Evolutionary conservation across 108 stramenopile species (phyloP), one percentile per base, ranked within the genome.

Genomic region (Pelagomonas calceolata): DNA sequence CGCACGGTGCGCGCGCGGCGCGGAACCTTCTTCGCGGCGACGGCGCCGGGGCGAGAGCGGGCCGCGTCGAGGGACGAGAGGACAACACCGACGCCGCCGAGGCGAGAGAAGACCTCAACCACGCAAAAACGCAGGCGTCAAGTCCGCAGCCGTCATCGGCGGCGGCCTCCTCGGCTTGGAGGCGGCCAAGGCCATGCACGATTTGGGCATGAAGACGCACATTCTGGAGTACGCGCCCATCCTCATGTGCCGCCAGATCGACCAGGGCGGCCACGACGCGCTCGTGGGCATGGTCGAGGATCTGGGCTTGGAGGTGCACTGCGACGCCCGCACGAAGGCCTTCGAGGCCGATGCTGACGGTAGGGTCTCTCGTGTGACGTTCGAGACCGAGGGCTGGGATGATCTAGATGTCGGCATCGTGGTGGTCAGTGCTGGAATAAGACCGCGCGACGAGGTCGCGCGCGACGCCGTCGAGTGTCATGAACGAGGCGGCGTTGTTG

Each of bases 241-340:
- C 71, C 82, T 95, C 44, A 95, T 95, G 94, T 93, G 94, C 73
- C 94, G 94, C 67, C 91, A 92, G 80, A 93, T 95, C 72, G 94
- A 95, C 73, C 80, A 91, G 72, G 92, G 90, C 34, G 94, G 91
- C 4, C 92, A 93, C 84, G 88, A 90, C 71, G 91, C 90, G 32
- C 84, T 95, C 30, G 92, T 90, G 18, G 85, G 87, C 36, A 92
- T 87, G 75, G 93, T 95, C 74, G 91, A 92, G 76, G 81, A 79
- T 65, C 90, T 95, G 89, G 94, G 94, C 30, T 87, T 93, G 63
- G 75, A 92, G 75, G 90, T 95, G 21, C 92, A 95, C 74, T 93
- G 92, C 78, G 79, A 84, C 36, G 94, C 94, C 1, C 87, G 92
- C 29, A 93, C 91, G 30, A 85, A 92, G 75, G 84, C 90, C 36